Evolutionary conservation across 345 rosid genomes (phyloP), one percentile per base, ranked within the genome.

Genomic region (Citrus sp.): DNA sequence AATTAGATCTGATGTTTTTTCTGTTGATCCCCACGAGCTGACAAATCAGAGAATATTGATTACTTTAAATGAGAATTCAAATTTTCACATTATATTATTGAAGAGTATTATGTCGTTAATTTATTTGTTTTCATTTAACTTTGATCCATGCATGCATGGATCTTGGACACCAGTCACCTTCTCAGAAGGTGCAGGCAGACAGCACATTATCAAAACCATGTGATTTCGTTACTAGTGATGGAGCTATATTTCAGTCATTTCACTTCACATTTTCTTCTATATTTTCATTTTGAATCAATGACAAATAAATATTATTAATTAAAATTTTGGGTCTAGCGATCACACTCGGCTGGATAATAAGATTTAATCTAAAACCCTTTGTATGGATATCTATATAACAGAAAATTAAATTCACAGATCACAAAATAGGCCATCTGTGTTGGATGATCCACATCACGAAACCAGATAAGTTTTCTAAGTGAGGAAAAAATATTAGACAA

Each of bases 1-100:
- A 8, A 25, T 24, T 55, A 4, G 24, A 25, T 67, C 37, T 56
- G 56, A 77, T 67, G 79, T 25, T 66, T 55, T 66, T 67, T 67
- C 40, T 25, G 78, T 75, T 46, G 30, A 75, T 42, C 78, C 16
- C 70, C 60, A 22, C 61, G 62, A 63, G 70, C 70, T 64, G 42
- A 22, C 46, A 24, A 73, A n/a, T 59, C 67, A 73, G 66, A 37
- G 59, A 46, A 42, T 42, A 54, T 54, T 54, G 1, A 54, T 1
- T 54, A 54, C 16, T 54, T 46, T 16, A 19, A 54, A 16, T 54
- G 22, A 54, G 58, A 54, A 54, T 54, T 19, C 6, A 54, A 54
- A 6, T 0, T 54, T 19, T 54, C 2, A 25, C n/a, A 35, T 4
- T 30, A 55, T 1, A 22, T 35, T 21, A n/a, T 35, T 34, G 66